phyloP scores from a whole-genome alignment of 2,329 filamentous ascomycete genomes.

The Scopulariopsis brevicaulis region DNA sequence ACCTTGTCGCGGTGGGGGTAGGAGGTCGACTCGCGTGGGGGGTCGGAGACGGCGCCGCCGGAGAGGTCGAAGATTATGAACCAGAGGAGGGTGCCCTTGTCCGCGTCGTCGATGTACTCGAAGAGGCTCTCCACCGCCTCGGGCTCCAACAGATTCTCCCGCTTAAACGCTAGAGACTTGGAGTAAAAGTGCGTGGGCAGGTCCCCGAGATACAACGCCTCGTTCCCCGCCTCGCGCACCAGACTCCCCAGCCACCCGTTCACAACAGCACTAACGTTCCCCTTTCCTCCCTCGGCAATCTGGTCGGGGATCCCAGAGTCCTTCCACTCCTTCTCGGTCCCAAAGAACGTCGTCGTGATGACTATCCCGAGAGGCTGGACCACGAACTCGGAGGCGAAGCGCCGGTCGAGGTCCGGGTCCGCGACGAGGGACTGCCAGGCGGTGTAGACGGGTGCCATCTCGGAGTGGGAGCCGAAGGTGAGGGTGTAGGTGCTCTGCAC shows the following conservation, averaged over 20 bases:
- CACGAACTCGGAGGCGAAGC: slow-evolving; percentile 46
- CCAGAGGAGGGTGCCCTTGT: slow-evolving; percentile 43
- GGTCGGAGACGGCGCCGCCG: slow-evolving; percentile 48
- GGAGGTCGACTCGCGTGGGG: slow-evolving; percentile 41
- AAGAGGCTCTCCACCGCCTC: slow-evolving; percentile 37
- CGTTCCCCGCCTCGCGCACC: slow-evolving; percentile 36
- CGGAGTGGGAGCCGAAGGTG: slow-evolving; percentile 31
- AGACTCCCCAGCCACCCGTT: slow-evolving; percentile 53
- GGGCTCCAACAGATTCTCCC: slow-evolving; percentile 33
- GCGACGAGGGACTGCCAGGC: slow-evolving; percentile 46
- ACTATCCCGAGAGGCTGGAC: slow-evolving; percentile 40
- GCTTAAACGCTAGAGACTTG: slow-evolving; percentile 43
- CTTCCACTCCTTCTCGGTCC: slow-evolving; percentile 42
- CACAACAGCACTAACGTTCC: slow-evolving; percentile 31
- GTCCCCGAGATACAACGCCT: slow-evolving; percentile 33
- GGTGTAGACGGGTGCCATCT: slow-evolving; percentile 37
- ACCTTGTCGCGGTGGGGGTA: slow-evolving; percentile 54
- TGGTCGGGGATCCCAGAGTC: slow-evolving; percentile 33
- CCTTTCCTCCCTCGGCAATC: slow-evolving; percentile 24
- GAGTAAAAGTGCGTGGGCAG: slow-evolving; percentile 40
- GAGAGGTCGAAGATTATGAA: slow-evolving; percentile 51
- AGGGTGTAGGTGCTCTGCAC: slow-evolving; percentile 49
- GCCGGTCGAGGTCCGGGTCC: slow-evolving; percentile 42
- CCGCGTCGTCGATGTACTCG: slow-evolving; percentile 34
- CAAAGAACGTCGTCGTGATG: slow-evolving; percentile 51